These are phyloP conservation scores for Neofusicoccum cordaticola DNA, from an alignment of 2,329 filamentous ascomycete genomes.

Conservation along the genomic window DNA sequence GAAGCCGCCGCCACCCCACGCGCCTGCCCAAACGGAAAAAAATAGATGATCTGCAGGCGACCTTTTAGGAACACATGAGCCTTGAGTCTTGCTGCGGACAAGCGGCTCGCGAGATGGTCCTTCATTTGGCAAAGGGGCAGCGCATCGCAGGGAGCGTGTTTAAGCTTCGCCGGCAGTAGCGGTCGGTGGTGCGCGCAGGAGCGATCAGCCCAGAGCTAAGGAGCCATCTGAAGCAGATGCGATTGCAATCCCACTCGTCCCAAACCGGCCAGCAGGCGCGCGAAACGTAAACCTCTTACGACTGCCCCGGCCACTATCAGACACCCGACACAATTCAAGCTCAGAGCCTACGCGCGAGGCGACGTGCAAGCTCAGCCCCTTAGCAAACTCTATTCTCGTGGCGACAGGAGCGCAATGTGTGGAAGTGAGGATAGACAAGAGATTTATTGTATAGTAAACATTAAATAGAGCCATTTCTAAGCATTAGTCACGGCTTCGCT, in stretches of 20 bases:
- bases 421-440: background rate
- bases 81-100: background rate
- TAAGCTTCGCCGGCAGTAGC: conserved; percentile 9
- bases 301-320: background rate
- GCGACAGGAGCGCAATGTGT: background rate
- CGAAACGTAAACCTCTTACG: conserved; percentile 11
- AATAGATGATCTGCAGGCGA: background rate
- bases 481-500: conserved; percentile 1
- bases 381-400: background rate
- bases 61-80: background rate
- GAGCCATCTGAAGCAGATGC: conserved; percentile 2
- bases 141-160: background rate
- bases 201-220: conserved; percentile 5
- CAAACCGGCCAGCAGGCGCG: background rate
- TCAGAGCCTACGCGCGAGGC: background rate
- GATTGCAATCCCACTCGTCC: background rate
- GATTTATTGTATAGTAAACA: conserved; percentile 11
- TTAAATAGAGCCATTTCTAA: conserved; percentile 7
- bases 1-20: background rate
- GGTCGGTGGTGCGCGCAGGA: background rate
- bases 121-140: conserved; percentile 9
- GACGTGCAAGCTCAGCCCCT: background rate
- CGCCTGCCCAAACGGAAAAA: background rate
- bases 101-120: conserved; percentile 4
- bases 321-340: background rate